Base-by-base conservation (phyloP, 2,329 filamentous ascomycete species). In the Drechslerella coelobrocha region DNA sequence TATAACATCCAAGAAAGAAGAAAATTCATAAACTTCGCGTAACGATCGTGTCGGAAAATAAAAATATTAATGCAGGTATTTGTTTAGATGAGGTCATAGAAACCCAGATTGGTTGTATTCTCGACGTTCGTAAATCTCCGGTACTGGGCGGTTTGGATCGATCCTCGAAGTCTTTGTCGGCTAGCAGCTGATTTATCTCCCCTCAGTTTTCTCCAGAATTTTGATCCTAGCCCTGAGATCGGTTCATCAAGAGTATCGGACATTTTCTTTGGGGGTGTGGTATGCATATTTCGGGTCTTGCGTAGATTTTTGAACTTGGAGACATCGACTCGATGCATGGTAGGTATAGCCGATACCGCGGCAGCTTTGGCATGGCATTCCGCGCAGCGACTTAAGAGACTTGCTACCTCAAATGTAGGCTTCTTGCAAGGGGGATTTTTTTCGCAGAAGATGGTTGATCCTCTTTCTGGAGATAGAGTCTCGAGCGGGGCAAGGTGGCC, bases 361-460 rank as follows among this genome's bases (percentile, higher is more conserved):
- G 54, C 59, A n/a, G 53, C 52, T 50, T 45, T 60, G 19, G 66
- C 66, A 23, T 71, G 59, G n/a, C 66, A 71, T 21, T 71, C 59
- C 3, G 66, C 56, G 29, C 66, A 71, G 37, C 60, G 51, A 45
- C 59, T 63, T 8, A 63, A 54, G 6, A 71, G 59, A 47, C 47
- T 51, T 41, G 66, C 66, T 26, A 71, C 29, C 43, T 71, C 66
- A 55, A 63, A 51, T 6, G 59, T 71, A 45, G 66, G 66, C 29
- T 53, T 51, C 27, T 71, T 71, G 41, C 66, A 71, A 43, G 65
- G 65, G 21, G 65, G 57, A 21, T 63, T 71, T 69, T 62, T 69
- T 29, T 71, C 59, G 47, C 66, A 71, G 26, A 41, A 71, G 6
- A 63, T 62, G 41, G 59, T 63, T 1, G 66, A 37, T 31, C 37